Base-by-base conservation (phyloP, 768 basidiomycete species). In the Artomyces pyxidatus region DNA sequence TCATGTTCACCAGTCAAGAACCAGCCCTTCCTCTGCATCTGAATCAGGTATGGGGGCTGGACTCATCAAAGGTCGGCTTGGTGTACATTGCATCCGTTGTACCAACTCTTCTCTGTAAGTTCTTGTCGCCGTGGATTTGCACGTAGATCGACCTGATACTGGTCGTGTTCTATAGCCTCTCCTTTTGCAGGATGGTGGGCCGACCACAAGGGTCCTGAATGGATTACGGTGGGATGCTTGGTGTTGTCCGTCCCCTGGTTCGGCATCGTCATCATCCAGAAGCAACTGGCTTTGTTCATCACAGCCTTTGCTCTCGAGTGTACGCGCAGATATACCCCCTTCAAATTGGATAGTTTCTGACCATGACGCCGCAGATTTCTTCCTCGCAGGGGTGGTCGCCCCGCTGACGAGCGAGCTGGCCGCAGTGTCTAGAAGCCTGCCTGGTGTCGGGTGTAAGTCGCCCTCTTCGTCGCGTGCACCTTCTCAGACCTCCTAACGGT, bases 391-490 rank as follows among this genome's bases (percentile, higher is more conserved):
- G 0, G 65, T 77, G 0, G 62, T 85, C 23, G 71, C 85, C 3
- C 83, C 84, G 0, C 50, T 86, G 14, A 83, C 75, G 6, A 71
- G 80, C 11, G 87, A 89, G 57, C 67, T 88, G 7, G 84, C 85
- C 10, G 65, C 72, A 8, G 77, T 84, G 1, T 70, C 82, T 23
- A 66, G 75, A 46, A 62, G 57, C 12, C 73, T 81, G 19, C 73
- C 75, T 29, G 84, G 84, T 3, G 71, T 88, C 30, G 86, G 85
- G 26, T 89, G 85, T 80, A 59, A 60, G 81, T 43, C 17, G 12
- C 22, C 19, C 11, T 6, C n/a, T 47, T 62, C 9, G 21, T 53
- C 1, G 11, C 2, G 17, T 26, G 35, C 17, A 40, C 37, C 40
- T 40, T 35, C 51, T 37, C 54, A 16, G 43, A 40, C 17, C 22